Percentiles rank a stretch among this genome's conserved stretches.
These are phyloP conservation scores for Gossypium anomalum DNA, from an alignment of 345 rosid genomes.

Conservation along the genomic window DNA sequence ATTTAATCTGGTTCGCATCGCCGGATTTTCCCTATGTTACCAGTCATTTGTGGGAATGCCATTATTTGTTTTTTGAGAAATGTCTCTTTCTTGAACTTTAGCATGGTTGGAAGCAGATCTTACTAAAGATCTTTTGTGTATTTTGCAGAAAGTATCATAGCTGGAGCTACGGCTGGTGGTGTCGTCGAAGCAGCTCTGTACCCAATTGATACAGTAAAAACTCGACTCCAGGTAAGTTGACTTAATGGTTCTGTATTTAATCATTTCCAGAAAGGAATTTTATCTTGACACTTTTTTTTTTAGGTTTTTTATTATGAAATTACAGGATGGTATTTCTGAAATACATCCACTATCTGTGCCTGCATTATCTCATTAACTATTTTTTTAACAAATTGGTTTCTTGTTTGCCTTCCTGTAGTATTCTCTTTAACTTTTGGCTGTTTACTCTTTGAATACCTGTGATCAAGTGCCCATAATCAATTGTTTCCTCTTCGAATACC, in stretches of 20 bases:
- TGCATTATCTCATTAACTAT: neutral
- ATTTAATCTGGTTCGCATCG: neutral
- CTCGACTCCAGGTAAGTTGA: conserved; percentile 61
- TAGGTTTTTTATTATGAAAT: neutral
- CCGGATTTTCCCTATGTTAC: neutral
- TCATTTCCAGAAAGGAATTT: neutral
- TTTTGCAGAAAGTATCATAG: conserved; percentile 56
- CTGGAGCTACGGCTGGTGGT: conserved; percentile 82
- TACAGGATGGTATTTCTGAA: neutral
- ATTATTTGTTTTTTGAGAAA: neutral
- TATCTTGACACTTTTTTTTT: neutral
- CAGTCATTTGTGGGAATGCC: neutral
- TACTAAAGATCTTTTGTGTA: conserved; percentile 4
- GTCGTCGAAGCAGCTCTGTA: conserved; percentile 76
- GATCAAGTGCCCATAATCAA: neutral
- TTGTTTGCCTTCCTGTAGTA: neutral
- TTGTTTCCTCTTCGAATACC: neutral
- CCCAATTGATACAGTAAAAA: conserved; percentile 86
- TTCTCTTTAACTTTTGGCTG: conserved; percentile 2
- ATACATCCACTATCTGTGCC: neutral
- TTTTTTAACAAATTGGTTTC: neutral
- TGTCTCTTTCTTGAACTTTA: neutral
- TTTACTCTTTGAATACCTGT: conserved; percentile 5
- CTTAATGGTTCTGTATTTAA: neutral
- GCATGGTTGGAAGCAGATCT: conserved; percentile 7